Conservation (phyloP, 768 basidiomycete species). For the Leccinum subgranulosum region DNA sequence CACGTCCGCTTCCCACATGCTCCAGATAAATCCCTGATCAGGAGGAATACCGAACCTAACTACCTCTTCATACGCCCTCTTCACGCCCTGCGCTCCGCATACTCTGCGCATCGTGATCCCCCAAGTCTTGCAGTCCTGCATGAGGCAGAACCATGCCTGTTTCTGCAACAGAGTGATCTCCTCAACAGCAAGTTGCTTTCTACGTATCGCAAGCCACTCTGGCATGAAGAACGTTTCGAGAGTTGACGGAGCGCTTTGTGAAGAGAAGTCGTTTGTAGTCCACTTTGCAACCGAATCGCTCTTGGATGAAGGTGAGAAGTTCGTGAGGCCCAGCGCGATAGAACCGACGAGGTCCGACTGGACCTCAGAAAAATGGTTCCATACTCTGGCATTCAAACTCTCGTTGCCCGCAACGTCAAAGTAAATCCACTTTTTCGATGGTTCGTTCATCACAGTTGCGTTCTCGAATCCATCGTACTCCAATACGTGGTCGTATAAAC, state of each 20-base stretch:
- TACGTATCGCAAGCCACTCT: slow-evolving; percentile 61
- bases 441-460: slow-evolving; percentile 27
- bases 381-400: slow-evolving; percentile 44
- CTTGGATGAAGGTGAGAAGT: slow-evolving; percentile 44
- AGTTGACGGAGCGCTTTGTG: slow-evolving; percentile 1
- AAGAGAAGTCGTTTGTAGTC: slow-evolving; percentile 36
- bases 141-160: slow-evolving; percentile 56
- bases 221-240: slow-evolving; percentile 65
- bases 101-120: slow-evolving; percentile 46
- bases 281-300: slow-evolving; percentile 34
- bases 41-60: slow-evolving; percentile 48
- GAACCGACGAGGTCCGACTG: slow-evolving; percentile 34
- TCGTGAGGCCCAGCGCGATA: slow-evolving; percentile 56
- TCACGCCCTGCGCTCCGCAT: slow-evolving; percentile 46
- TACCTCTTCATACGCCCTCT: slow-evolving; percentile 46
- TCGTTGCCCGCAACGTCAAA: slow-evolving; percentile 63
- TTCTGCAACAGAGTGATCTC: slow-evolving; percentile 52
- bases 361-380: slow-evolving; percentile 34
- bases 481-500: slow-evolving; percentile 55
- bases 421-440: slow-evolving; percentile 48
- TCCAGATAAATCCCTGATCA: slow-evolving; percentile 59
- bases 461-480: slow-evolving; percentile 49
- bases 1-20: slow-evolving; percentile 51
- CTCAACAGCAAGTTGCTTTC: slow-evolving; percentile 40
- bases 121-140: slow-evolving; percentile 56